phyloP scores from a whole-genome alignment of 2,329 filamentous ascomycete species.

The Mycosphaerella sp. region DNA sequence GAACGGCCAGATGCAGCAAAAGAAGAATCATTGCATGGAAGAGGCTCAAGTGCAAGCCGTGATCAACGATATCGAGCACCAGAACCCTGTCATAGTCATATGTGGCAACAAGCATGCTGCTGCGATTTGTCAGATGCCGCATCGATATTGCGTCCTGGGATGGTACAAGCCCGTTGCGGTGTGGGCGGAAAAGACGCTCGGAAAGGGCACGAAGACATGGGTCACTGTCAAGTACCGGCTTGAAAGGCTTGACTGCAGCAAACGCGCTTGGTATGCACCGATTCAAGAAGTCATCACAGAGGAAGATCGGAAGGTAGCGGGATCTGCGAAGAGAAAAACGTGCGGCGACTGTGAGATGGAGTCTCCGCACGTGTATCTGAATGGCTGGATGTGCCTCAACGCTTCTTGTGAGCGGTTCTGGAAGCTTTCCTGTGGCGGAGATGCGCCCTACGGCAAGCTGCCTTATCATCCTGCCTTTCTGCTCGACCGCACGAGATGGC shows the following conservation, averaged over 20 bases:
- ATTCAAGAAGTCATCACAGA: conserved; percentile 12
- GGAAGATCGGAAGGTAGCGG: conserved; percentile 5
- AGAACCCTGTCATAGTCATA: conserved; percentile 47
- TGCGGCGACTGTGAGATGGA: conserved; percentile 29
- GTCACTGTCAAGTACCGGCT: conserved; percentile 54
- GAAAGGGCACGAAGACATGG: conserved; percentile 27
- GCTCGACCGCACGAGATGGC: conserved; percentile 45
- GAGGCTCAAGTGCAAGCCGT: conserved; percentile 37
- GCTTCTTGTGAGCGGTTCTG: conserved; percentile 51
- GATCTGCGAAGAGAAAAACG: conserved; percentile 31
- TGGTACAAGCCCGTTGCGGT: conserved; percentile 62
- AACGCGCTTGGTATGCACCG: conserved; percentile 44
- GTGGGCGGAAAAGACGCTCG: conserved; percentile 55
- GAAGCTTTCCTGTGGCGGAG: conserved; percentile 36
- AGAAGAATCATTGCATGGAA: conserved; percentile 42
- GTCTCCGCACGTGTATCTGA: conserved; percentile 38
- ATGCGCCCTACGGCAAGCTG: conserved; percentile 32
- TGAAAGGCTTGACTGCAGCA: conserved; percentile 53
- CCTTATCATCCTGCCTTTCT: conserved; percentile 55
- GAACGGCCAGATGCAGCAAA: conserved; percentile 42
- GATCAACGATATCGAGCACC: conserved; percentile 41
- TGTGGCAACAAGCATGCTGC: conserved; percentile 48
- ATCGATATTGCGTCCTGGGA: conserved; percentile 60
- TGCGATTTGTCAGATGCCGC: conserved; percentile 46
- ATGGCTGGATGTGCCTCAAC: conserved; percentile 55